Evolutionary conservation across 129 eudicot genomes (phyloP), one percentile per base, ranked within the genome.

Genomic region (Kitagawia praeruptora): DNA sequence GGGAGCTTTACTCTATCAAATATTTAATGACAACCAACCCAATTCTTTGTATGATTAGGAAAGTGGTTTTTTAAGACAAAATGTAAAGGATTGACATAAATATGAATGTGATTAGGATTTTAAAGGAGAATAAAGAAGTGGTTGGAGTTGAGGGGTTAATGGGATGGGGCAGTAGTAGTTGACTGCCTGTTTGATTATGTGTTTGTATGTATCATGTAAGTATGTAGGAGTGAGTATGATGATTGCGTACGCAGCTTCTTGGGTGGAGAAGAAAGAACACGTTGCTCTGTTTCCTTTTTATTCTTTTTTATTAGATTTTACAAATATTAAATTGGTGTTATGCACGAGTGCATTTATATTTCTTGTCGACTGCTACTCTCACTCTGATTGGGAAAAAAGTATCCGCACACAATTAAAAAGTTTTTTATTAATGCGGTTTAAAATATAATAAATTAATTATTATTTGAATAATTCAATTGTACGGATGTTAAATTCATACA

Each of bases 191-290:
- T 31, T 67, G 39, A 12, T 28, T 6, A 0, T 54, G 28, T 64
- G 12, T 64, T 6, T 64, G 13, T 28, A 4, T 7, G 18, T 66
- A 27, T n/a, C 45, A 27, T 63, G 16, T 27, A 11, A 8, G 18
- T 64, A 23, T 21, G 8, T 31, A 31, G 34, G 34, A 31, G 34
- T 31, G 34, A 31, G 34, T 31, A 31, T 67, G 75, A 19, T 71
- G 75, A 40, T 71, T 7, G 75, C 75, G 48, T 70, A 39, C 75
- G 75, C 47, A 70, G 75, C 75, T 71, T 71, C 75, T 40, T 71
- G 75, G 75, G n/a, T 37, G 75, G 41, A 70, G 75, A 70, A 39
- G 75, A 71, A 71, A 39, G 46, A 71, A 40, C 75, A 71, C 75
- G 75, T 71, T 67, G 18, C 39, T 67, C 21, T 67, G 41, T 67